phyloP scores from a whole-genome alignment of 371 early-diverging fungal genomes.

The Mucor mucedo region DNA sequence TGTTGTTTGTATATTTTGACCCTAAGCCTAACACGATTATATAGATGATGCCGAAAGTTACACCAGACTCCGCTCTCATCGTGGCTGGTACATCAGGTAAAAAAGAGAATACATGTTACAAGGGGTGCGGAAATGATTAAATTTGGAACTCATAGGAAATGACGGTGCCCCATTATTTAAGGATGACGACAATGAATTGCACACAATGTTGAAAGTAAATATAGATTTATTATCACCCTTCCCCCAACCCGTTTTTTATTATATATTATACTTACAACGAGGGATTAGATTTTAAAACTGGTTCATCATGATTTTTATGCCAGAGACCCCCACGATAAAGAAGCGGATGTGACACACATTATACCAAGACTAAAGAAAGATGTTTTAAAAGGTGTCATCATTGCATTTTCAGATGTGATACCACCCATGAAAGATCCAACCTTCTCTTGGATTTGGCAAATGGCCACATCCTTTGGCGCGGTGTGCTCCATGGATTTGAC shows the following conservation, averaged over 20 bases:
- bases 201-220: conserved; percentile 51
- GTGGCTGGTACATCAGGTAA: conserved; percentile 1
- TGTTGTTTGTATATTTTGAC: neutral
- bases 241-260: no score
- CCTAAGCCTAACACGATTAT: no score
- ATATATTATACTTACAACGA: no score
- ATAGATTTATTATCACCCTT: no score
- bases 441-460: conserved; percentile 73
- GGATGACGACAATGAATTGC: conserved; percentile 59
- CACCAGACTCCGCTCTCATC: neutral
- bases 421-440: conserved; percentile 39
- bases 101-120: neutral
- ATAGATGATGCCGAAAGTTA: neutral
- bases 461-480: conserved; percentile 76
- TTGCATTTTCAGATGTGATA: conserved; percentile 53
- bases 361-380: conserved; percentile 56
- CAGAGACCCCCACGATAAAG: conserved; percentile 15
- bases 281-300: conserved; percentile 50
- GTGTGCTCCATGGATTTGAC: conserved; percentile 60
- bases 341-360: conserved; percentile 55
- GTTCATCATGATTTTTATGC: conserved; percentile 61
- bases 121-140: neutral
- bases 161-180: conserved; percentile 8
- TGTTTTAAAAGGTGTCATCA: conserved; percentile 51
- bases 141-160: neutral